Evolutionary conservation across 106 monocot genomes (phyloP).

Genomic region (Dactylorhiza incarnata): DNA sequence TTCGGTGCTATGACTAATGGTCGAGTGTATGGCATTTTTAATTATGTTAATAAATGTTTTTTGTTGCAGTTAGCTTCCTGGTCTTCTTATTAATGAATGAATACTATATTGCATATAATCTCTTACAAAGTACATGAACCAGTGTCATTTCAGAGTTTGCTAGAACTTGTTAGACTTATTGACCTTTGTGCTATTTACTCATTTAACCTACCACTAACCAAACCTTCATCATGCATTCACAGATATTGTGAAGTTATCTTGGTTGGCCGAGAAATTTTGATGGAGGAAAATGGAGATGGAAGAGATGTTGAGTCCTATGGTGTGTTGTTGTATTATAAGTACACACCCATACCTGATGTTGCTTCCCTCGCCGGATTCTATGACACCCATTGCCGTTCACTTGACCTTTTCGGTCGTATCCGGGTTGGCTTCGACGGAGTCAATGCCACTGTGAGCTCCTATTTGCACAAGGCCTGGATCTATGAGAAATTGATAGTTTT

Average conservation of each 20-base stretch:
- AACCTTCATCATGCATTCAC: not conserved
- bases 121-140: not conserved
- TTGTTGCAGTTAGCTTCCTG: not conserved
- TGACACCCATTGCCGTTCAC: conserved; percentile 53
- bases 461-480: not conserved
- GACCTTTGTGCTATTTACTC: not conserved
- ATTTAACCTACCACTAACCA: not conserved
- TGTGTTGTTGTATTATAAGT: conserved; percentile 93
- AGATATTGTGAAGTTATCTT: not conserved
- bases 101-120: not conserved
- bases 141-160: not conserved
- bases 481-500: not conserved
- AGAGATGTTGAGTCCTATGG: conserved; percentile 24
- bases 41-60: not conserved
- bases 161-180: not conserved
- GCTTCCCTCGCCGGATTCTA: conserved; percentile 46
- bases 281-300: conserved; percentile 2
- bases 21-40: not conserved
- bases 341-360: conserved; percentile 47
- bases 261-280: not conserved
- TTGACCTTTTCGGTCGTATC: conserved; percentile 82
- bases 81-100: not conserved
- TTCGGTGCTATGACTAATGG: not conserved
- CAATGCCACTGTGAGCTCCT: conserved; percentile 70
- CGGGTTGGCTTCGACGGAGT: conserved; percentile 84